These are phyloP conservation scores for Trichoderma atroviride DNA, from an alignment of 2,329 filamentous ascomycete species.

Conservation along the genomic window DNA sequence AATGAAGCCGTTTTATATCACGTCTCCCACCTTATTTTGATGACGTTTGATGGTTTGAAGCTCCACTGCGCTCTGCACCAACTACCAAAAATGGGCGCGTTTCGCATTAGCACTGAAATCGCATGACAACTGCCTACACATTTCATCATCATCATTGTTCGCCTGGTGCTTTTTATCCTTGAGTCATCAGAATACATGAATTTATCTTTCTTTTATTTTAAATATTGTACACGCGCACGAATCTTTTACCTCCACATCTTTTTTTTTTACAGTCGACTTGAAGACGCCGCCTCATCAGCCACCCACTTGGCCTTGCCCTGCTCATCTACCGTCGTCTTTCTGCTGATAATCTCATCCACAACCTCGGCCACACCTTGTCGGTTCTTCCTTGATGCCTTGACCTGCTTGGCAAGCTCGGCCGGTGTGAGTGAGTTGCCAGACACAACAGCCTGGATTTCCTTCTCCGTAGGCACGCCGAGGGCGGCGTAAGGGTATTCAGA, in stretches of 20 bases:
- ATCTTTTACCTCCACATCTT: not conserved
- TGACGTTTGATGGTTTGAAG: slow-evolving; percentile 24
- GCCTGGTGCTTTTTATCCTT: not conserved
- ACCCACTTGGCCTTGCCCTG: slow-evolving; percentile 50
- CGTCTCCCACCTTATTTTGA: slow-evolving; percentile 8
- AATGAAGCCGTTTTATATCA: slow-evolving; percentile 22
- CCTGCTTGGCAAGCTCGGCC: slow-evolving; percentile 63
- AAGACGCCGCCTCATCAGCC: slow-evolving; percentile 34
- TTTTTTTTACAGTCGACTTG: slow-evolving; percentile 39
- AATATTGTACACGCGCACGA: slow-evolving; percentile 17
- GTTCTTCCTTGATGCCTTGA: slow-evolving; percentile 60
- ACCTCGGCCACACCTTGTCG: slow-evolving; percentile 72
- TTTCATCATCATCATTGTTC: not conserved
- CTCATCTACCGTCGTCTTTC: slow-evolving; percentile 58
- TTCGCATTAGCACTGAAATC: not conserved
- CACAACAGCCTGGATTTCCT: slow-evolving; percentile 55
- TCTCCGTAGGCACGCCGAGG: slow-evolving; percentile 77
- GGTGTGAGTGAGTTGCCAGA: slow-evolving; percentile 45
- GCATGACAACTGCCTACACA: not conserved
- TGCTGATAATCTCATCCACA: slow-evolving; percentile 66
- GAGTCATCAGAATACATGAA: not conserved
- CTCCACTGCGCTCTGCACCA: not conserved
- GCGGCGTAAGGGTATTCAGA: slow-evolving; percentile 68
- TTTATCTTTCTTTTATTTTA: slow-evolving; percentile 6
- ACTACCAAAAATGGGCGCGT: not conserved